A percentile compares a stretch with the other conserved stretches of the same genome.
Conservation (phyloP, 1,284 basidiomycete species). For the Vanrija sp. region DNA sequence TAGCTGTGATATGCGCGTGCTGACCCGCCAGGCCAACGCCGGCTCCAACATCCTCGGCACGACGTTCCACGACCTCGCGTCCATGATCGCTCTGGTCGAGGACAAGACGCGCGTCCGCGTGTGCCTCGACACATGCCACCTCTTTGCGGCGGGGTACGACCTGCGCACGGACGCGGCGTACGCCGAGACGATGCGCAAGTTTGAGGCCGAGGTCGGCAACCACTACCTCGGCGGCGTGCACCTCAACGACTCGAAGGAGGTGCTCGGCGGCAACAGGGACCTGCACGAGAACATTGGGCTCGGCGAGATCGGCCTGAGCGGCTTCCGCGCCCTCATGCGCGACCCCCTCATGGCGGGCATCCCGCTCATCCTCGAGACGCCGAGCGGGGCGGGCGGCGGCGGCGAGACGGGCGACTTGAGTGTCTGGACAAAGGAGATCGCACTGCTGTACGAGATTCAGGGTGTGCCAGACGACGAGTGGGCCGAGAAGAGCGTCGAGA, state of each 20-base stretch:
- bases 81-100: constrained; percentile 67
- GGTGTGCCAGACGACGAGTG: constrained; percentile 37
- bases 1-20: not conserved
- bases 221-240: constrained; percentile 75
- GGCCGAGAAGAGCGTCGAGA: constrained; percentile 32
- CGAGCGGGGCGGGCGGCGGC: constrained; percentile 30
- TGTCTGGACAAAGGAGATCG: constrained; percentile 70
- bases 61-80: constrained; percentile 62
- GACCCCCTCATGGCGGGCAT: constrained; percentile 66
- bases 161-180: constrained; percentile 57
- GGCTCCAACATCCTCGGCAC: constrained; percentile 71
- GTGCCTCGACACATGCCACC: constrained; percentile 83
- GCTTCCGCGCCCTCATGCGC: constrained; percentile 65
- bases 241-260: constrained; percentile 74
- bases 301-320: constrained; percentile 64
- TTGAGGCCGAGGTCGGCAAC: constrained; percentile 65
- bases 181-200: constrained; percentile 53
- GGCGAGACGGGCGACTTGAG: constrained; percentile 48
- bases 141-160: constrained; percentile 79
- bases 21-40: constrained; percentile 61
- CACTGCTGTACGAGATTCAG: constrained; percentile 48
- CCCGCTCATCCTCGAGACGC: constrained; percentile 79
- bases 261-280: constrained; percentile 64
- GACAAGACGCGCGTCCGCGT: constrained; percentile 73
- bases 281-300: constrained; percentile 79